phyloP scores from a whole-genome alignment of 2,329 filamentous ascomycete genomes.

The Epichloe festucae region DNA sequence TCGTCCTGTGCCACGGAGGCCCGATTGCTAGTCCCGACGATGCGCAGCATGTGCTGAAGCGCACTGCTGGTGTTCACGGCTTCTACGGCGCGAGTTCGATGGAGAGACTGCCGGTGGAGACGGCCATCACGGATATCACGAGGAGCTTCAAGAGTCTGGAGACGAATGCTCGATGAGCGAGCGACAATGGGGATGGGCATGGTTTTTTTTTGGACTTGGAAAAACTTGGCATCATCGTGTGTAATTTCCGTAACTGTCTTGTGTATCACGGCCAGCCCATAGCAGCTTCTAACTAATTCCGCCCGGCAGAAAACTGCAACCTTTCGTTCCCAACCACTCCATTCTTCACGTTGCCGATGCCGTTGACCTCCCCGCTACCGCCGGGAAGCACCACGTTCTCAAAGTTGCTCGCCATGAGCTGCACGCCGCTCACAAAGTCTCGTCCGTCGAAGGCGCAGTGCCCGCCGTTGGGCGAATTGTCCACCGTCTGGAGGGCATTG shows the following conservation, averaged over 20 bases:
- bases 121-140: conserved; percentile 40
- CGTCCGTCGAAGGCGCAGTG: conserved; percentile 46
- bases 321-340: conserved; percentile 14
- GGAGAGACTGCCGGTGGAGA: conserved; percentile 55
- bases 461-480: conserved; percentile 41
- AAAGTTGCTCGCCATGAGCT: conserved; percentile 41
- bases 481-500: conserved; percentile 40
- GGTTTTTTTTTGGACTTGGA: no score
- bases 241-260: no score
- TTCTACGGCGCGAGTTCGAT: conserved; percentile 61
- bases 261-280: no score
- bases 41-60: conserved; percentile 46
- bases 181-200: no score
- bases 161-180: not conserved
- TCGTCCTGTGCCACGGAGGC: conserved; percentile 53
- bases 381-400: conserved; percentile 36
- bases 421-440: conserved; percentile 41
- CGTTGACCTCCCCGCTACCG: conserved; percentile 34
- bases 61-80: conserved; percentile 50
- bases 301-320: not conserved
- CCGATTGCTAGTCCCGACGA: conserved; percentile 52
- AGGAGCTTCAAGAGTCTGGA: conserved; percentile 10
- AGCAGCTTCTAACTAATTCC: not conserved
- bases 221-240: no score
- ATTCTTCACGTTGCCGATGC: conserved; percentile 35